Conservation (phyloP, 352 stramenopile genomes). For the Pythium phragmitis region DNA sequence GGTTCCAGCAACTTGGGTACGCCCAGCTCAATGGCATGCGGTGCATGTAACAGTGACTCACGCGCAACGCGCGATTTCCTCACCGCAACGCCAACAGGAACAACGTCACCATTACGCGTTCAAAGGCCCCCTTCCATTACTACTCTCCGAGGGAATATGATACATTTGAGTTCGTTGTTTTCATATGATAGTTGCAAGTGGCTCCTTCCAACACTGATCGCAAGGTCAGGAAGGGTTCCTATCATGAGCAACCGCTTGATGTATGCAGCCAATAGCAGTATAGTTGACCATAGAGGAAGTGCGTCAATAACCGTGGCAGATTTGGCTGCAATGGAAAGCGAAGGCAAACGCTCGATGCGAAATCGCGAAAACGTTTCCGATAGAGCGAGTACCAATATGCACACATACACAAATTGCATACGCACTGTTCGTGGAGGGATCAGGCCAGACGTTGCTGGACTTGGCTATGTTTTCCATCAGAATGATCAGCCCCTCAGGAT, state of each 20-base stretch:
- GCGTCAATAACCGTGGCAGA: slow-evolving; percentile 86
- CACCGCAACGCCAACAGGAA: neutral
- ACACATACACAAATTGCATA: slow-evolving; percentile 6
- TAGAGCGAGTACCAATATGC: neutral
- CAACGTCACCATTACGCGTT: neutral
- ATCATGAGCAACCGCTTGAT: slow-evolving; percentile 89
- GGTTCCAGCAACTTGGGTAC: no score
- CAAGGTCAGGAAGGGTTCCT: slow-evolving; percentile 83
- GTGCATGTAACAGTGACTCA: neutral
- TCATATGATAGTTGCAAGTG: slow-evolving; percentile 78
- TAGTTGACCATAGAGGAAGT: slow-evolving; percentile 56
- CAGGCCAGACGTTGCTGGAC: slow-evolving; percentile 79
- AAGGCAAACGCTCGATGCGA: neutral
- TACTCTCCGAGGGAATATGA: neutral
- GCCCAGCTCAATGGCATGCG: neutral
- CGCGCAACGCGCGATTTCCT: neutral
- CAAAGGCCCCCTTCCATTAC: neutral
- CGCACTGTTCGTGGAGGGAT: slow-evolving; percentile 46
- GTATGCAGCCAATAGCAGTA: slow-evolving; percentile 88
- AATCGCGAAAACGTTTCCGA: no score
- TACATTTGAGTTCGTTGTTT: slow-evolving; percentile 5
- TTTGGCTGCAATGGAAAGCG: slow-evolving; percentile 57
- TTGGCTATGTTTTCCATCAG: slow-evolving; percentile 79
- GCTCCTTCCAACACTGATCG: slow-evolving; percentile 76
- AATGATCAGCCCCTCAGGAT: slow-evolving; percentile 85